Evolutionary conservation across 352 stramenopile genomes (phyloP), one percentile per base, ranked within the genome.

Genomic region (Phytophthora quininea): DNA sequence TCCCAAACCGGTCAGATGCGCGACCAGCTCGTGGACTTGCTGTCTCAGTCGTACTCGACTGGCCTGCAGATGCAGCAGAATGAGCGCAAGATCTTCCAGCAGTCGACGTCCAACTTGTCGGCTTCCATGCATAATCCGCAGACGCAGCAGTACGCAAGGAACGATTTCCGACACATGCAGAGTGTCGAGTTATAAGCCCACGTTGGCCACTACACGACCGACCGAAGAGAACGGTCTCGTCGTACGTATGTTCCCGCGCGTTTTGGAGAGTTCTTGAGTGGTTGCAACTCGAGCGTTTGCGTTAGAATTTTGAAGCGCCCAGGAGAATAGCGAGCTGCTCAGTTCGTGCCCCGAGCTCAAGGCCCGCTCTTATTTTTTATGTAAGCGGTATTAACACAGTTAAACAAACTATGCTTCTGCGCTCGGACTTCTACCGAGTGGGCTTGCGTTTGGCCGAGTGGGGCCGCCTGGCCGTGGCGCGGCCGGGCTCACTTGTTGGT

Each of bases 31-130:
- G 72, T 71, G 51, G 74, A 76, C 15, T 54, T 87, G 47, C 71
- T 87, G 38, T 85, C 76, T 31, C 74, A 85, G 62, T 83, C 75
- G 58, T 87, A 87, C 64, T 69, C 71, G 11, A 85, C 76, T 4
- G 79, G 79, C 6, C 49, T 83, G 46, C 79, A 87, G 52, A 66
- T 87, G 49, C 62, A 83, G 53, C 73, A 84, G 65, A 82, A 82
- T 49, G 73, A 87, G 59, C 62, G 38, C 24, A 73, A 75, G 38
- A 78, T 77, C 24, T 15, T 54, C 55, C 56, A 74, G 54, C 63
- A 74, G n/a, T 71, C 69, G 1, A 56, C 71, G 29, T 32, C 67
- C 14, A 66, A 30, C 0, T 15, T 69, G 45, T n/a, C 47, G 19
- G 67, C 71, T n/a, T 71, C 63, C 32, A 62, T 32, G 40, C 67